phyloP scores from a whole-genome alignment of 169 alveolate species.

The Cryptosporidium viatorum region DNA sequence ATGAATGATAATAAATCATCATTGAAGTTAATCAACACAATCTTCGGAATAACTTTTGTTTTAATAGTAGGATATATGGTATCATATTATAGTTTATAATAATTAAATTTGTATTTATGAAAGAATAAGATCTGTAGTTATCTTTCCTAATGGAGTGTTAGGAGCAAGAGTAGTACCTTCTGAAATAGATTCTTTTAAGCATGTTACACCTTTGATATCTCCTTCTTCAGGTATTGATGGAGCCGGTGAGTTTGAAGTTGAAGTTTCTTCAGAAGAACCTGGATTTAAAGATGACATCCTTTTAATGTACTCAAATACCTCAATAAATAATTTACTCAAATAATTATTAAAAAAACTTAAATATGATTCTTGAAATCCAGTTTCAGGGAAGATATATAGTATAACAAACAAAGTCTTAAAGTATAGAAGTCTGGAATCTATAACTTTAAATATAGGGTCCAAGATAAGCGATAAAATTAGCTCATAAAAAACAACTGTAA shows the following conservation, averaged over 20 bases:
- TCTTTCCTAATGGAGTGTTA: constrained; percentile 39
- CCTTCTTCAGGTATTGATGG: constrained; percentile 73
- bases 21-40: neutral
- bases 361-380: constrained; percentile 64
- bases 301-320: too few species aligned
- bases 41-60: neutral
- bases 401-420: constrained; percentile 23
- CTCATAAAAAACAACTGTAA: constrained; percentile 16
- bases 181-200: neutral
- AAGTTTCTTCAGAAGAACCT: constrained; percentile 1
- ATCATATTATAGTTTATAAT: neutral
- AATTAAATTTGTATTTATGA: neutral
- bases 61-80: neutral
- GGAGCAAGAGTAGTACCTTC: constrained; percentile 59
- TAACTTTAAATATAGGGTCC: constrained; percentile 10
- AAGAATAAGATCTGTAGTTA: constrained; percentile 7
- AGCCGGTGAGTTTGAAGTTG: constrained; percentile 21
- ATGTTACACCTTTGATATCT: constrained; percentile 3
- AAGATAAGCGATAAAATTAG: neutral
- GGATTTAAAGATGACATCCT: too few species aligned
- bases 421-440: constrained; percentile 8
- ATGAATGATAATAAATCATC: neutral
- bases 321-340: neutral
- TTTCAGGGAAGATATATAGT: constrained; percentile 24
- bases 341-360: constrained; percentile 9